These are phyloP conservation scores for Auriculariales sp. DNA, from an alignment of 768 basidiomycete species.

Conservation along the genomic window DNA sequence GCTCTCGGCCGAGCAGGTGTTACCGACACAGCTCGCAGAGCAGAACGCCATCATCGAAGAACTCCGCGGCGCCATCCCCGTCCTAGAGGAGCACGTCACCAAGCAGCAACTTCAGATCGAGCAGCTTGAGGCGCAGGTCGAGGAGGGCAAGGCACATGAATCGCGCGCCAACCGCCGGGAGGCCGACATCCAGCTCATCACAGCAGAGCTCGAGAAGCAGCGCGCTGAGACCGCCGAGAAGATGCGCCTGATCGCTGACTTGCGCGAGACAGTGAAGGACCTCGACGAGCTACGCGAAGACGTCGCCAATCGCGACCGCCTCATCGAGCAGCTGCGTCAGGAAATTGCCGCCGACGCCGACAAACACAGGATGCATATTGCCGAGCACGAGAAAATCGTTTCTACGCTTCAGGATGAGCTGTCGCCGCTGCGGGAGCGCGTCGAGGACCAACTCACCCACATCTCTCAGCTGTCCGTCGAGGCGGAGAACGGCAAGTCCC, in stretches of 20 bases:
- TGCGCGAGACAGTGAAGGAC: not conserved
- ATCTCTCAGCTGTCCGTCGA: not conserved
- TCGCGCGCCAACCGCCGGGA: not conserved
- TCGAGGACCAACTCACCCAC: not conserved
- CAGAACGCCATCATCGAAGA: not conserved
- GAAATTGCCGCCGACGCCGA: not conserved
- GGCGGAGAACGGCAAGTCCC: not conserved
- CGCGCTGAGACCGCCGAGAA: not conserved
- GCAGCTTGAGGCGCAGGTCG: not conserved
- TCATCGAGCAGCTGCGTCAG: not conserved
- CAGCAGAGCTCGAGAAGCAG: not conserved
- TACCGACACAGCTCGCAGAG: not conserved
- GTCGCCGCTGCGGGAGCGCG: not conserved
- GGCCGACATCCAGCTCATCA: not conserved
- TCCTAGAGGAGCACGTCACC: not conserved
- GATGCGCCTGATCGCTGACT: not conserved
- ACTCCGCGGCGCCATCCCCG: not conserved
- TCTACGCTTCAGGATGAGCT: not conserved
- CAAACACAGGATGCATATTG: not conserved
- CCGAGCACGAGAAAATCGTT: not conserved
- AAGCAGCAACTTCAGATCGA: not conserved
- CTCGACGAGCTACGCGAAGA: not conserved
- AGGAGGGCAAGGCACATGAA: not conserved
- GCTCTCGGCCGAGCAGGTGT: not conserved
- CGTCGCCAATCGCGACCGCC: not conserved